Percentiles rank a stretch among this genome's conserved stretches.
These are phyloP conservation scores for Fraxinus velutina DNA, from an alignment of 305 asterid species.

Conservation along the genomic window DNA sequence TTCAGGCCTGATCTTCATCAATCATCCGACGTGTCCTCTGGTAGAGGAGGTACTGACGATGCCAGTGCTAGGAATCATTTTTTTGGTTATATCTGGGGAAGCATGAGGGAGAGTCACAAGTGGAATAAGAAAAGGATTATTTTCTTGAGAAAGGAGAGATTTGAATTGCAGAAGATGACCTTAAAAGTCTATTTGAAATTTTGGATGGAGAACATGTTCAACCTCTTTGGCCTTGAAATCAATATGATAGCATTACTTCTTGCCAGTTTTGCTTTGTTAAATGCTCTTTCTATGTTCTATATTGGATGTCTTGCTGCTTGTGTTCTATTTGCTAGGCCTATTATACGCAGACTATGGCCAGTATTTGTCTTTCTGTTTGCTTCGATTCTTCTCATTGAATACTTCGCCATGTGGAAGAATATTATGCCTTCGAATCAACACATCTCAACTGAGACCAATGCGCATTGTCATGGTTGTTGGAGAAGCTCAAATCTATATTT, in stretches of 20 bases:
- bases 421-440: conserved; percentile 44
- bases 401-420: conserved; percentile 80
- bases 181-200: conserved; percentile 81
- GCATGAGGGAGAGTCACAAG: conserved; percentile 73
- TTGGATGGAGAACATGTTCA: conserved; percentile 96
- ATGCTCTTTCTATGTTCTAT: conserved; percentile 75
- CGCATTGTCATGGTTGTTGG: conserved; percentile 94
- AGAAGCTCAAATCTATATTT: conserved; percentile 53
- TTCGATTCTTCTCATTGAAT: conserved; percentile 72
- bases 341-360: conserved; percentile 82
- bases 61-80: conserved; percentile 44
- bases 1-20: conserved; percentile 38
- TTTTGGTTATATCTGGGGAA: conserved; percentile 77
- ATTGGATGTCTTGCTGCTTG: conserved; percentile 85
- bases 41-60: conserved; percentile 33
- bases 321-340: conserved; percentile 67
- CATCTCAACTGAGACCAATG: conserved; percentile 34
- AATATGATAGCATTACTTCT: conserved; percentile 80
- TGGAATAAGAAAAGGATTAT: conserved; percentile 76
- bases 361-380: conserved; percentile 72
- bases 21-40: conserved; percentile 39
- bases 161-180: conserved; percentile 81
- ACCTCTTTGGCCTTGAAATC: conserved; percentile 97
- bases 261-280: conserved; percentile 90
- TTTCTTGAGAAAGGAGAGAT: conserved; percentile 81